Evolutionary conservation across 257 asterid genomes (phyloP), one percentile per base, ranked within the genome.

Genomic region (Solanum microdontum): DNA sequence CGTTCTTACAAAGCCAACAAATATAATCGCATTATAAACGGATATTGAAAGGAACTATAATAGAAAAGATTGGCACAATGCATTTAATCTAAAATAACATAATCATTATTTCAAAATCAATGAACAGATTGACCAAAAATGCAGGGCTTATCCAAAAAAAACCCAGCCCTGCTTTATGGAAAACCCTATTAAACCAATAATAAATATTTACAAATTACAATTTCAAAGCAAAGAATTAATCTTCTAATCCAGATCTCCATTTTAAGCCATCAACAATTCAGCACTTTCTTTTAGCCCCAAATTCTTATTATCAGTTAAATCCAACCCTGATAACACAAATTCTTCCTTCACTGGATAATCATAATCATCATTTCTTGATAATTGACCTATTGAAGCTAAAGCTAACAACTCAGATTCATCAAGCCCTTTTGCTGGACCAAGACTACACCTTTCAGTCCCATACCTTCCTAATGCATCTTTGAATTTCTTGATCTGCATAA

Each of bases 401-500:
- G 97, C 96, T 90, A 93, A 11, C n/a, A 96, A 85, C 87, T 96
- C 98, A 5, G 93, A 84, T n/a, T 93, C 97, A 10, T 95, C 97
- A 0, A 96, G 91, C 7, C 99, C 99, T 74, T 92, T 96, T 2
- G 95, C 92, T 32, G 98, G 94, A 82, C 96, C 96, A 23, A 93
- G 89, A 40, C 93, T 88, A 51, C 92, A 91, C 15, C 95, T 84
- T 14, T 93, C 97, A 0, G 93, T 88, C 39, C 98, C 97, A 69
- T 96, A 92, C 72, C 95, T 96, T 5, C 93, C 95, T 85, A 96
- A 86, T 62, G 99, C 99, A 90, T 94, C 98, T 88, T 90, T 94
- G 85, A 96, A 96, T 87, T 96, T 96, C 93, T 95, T 95, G 93
- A 96, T 95, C 99, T 96, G 95, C 87, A 73, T 2, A 85, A 24